Conservation (phyloP, 495 filamentous ascomycete genomes). For the Xylaria curta region DNA sequence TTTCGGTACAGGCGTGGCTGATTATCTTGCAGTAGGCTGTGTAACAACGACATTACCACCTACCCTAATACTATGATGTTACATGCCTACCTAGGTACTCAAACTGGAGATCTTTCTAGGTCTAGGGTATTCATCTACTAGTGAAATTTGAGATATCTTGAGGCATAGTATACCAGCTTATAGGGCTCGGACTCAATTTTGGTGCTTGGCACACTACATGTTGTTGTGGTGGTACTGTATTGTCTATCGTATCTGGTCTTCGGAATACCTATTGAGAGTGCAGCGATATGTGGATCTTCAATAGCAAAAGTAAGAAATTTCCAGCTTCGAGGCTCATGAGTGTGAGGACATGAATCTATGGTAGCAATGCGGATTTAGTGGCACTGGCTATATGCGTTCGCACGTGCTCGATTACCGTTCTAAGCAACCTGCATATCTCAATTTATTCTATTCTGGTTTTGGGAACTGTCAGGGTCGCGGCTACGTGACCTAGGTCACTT, state of each 20-base stretch:
- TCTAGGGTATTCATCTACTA: background rate
- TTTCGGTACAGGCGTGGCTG: background rate
- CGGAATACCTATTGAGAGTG: background rate
- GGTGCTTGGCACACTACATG: background rate
- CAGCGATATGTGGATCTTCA: background rate
- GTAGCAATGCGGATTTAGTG: too few species aligned
- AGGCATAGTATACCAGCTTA: background rate
- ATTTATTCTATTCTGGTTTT: background rate
- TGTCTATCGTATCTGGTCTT: background rate
- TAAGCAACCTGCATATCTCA: constrained; percentile 7
- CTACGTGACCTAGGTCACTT: background rate
- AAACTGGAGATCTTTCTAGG: background rate
- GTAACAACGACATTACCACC: background rate
- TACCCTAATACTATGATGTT: background rate
- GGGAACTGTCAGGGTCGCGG: background rate
- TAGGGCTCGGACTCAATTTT: background rate
- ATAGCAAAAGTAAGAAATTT: background rate
- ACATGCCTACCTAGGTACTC: too few species aligned
- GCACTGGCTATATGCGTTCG: background rate
- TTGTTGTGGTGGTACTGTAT: background rate
- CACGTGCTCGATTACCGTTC: constrained; percentile 11
- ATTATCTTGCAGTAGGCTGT: background rate
- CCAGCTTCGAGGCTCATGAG: background rate
- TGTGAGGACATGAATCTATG: too few species aligned
- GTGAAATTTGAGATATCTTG: background rate